These are phyloP conservation scores for Blastobotrys niveus DNA, from an alignment of 1,139 yeast genomes.

Conservation along the genomic window DNA sequence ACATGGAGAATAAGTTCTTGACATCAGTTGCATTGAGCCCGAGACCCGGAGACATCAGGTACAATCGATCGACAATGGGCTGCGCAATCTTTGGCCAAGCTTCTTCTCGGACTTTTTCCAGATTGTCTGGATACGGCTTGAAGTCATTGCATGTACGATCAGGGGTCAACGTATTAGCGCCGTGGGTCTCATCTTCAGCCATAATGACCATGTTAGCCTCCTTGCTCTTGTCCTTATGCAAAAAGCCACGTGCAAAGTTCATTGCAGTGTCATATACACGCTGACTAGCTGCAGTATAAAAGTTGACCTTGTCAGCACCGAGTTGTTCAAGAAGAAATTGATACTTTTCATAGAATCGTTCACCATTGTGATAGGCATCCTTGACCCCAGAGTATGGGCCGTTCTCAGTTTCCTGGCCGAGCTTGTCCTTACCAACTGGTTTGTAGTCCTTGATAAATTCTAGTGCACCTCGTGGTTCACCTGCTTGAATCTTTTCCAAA, in stretches of 20 bases:
- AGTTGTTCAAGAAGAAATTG: neutral
- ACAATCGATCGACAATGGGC: slow-evolving; percentile 12
- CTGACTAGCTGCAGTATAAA: slow-evolving; percentile 17
- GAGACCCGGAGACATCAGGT: neutral
- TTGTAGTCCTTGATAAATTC: slow-evolving; percentile 15
- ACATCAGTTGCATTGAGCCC: slow-evolving; percentile 10
- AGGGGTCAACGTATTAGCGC: slow-evolving; percentile 16
- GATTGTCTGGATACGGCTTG: neutral
- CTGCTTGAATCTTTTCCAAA: slow-evolving; percentile 9
- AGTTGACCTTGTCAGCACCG: slow-evolving; percentile 7
- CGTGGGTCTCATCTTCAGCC: slow-evolving; percentile 8
- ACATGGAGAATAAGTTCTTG: slow-evolving; percentile 37
- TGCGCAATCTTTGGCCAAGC: slow-evolving; percentile 1
- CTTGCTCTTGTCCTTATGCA: slow-evolving; percentile 3
- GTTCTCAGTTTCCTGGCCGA: slow-evolving; percentile 18
- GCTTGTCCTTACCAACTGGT: slow-evolving; percentile 10
- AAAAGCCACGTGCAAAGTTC: slow-evolving; percentile 17
- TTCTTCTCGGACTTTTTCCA: neutral
- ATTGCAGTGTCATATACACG: slow-evolving; percentile 20
- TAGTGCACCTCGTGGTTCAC: slow-evolving; percentile 14
- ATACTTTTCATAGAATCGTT: slow-evolving; percentile 13
- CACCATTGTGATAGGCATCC: slow-evolving; percentile 16
- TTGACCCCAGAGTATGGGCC: slow-evolving; percentile 20
- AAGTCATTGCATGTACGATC: slow-evolving; percentile 10
- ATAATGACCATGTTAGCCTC: slow-evolving; percentile 7